Evolutionary conservation across 2,329 filamentous ascomycete genomes (phyloP).

Genomic region (Byssoonygena ceratinophila): DNA sequence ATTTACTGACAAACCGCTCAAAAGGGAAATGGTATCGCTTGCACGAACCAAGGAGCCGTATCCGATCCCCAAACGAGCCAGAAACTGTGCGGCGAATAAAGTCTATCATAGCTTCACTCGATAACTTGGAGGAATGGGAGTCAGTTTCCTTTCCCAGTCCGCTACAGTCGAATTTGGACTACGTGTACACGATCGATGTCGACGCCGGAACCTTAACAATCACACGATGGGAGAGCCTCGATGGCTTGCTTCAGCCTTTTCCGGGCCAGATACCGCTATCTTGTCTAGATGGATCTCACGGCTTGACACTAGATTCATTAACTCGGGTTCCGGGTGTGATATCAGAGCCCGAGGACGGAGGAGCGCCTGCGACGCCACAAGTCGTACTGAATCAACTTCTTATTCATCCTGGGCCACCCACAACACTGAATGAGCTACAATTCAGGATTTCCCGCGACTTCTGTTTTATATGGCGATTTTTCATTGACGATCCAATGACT

Average conservation of each 20-base stretch:
- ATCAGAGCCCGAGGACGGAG: conserved; percentile 5
- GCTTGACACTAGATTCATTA: conserved; percentile 7
- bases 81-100: conserved; percentile 7
- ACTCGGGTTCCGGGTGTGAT: background rate
- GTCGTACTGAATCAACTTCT: conserved; percentile 12
- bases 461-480: conserved; percentile 21
- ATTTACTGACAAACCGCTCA: conserved; percentile 18
- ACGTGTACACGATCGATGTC: conserved; percentile 22
- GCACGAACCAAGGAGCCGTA: conserved; percentile 11
- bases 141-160: conserved; percentile 19
- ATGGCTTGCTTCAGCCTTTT: conserved; percentile 7
- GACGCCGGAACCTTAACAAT: conserved; percentile 19
- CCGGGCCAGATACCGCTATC: conserved; percentile 9
- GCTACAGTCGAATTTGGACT: conserved; percentile 19
- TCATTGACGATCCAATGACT: conserved; percentile 21
- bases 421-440: conserved; percentile 23
- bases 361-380: background rate
- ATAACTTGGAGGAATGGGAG: conserved; percentile 19
- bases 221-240: conserved; percentile 10
- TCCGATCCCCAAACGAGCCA: conserved; percentile 10
- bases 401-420: conserved; percentile 18
- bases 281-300: conserved; percentile 1
- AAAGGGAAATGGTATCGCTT: conserved; percentile 22
- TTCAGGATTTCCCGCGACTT: conserved; percentile 21
- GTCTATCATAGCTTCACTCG: conserved; percentile 3